Base-by-base conservation (phyloP, 169 alveolate species). In the Plasmodium chabaudi region DNA sequence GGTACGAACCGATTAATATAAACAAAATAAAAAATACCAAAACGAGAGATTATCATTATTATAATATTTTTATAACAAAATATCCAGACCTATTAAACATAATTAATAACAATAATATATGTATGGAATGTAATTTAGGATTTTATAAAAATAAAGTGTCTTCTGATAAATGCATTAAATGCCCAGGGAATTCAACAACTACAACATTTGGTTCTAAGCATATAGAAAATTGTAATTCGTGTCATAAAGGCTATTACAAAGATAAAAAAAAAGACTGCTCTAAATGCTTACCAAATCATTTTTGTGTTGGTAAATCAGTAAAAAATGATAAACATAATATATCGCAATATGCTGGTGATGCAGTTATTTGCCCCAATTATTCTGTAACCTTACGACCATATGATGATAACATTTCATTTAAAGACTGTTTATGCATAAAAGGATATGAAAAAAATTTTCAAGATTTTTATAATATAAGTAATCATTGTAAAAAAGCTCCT, bases 221-320 rank as follows among this genome's bases (percentile, higher is more conserved):
- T 15, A 25, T 60, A 86, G 12, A 70, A 1, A 34, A 55, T 15
- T 86, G 91, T 42, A 47, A 86, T 72, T 56, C 69, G 3, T 86
- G 91, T 60, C 25, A 63, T 70, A 51, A 46, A 12, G 91, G 91
- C 2, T 86, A 64, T 63, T 86, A 86, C 56, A 70, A 86, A 70
- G 46, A 86, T 57, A 3, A 27, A 1, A 39, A 86, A 1, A 21
- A 70, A 49, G 61, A 5, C 10, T 86, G 91, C 47, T 63, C 87
- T 46, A 34, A 7, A 46, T 86, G 91, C 17, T 72, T 86, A 27
- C 73, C 91, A 9, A 70, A 94, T 65, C 96, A 93, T 84, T 93
- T 93, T 60, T 95, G 97, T 67, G 97, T 95, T 9, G 97, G 97
- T 4, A 92, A 94, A 4, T 92, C 65, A 17, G 88, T 95, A 15